Conservation (phyloP, 495 filamentous ascomycete genomes). For the Daldinia grandis region DNA sequence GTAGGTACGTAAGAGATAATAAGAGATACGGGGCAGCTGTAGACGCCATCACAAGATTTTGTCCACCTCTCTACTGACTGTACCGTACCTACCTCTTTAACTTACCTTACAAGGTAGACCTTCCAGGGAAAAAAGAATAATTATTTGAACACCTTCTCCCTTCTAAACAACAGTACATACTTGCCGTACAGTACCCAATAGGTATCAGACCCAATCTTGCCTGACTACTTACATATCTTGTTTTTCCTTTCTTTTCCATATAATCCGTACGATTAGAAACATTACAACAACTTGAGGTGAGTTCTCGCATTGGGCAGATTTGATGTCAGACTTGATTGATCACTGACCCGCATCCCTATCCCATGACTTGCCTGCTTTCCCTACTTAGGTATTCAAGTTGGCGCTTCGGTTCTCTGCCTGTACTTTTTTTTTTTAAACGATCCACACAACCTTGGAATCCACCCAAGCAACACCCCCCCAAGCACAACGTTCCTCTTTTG, state of each 20-base stretch:
- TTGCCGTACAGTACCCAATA: not conserved
- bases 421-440: slow-evolving; percentile 18
- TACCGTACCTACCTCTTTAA: not conserved
- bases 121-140: slow-evolving; percentile 1
- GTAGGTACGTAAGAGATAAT: not conserved
- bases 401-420: not conserved
- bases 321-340: slow-evolving; percentile 12
- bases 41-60: not conserved
- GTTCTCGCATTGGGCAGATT: slow-evolving; percentile 3
- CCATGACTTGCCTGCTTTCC: slow-evolving; percentile 14
- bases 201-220: not conserved
- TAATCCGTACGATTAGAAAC: not conserved
- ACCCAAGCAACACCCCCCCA: not conserved
- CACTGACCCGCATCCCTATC: slow-evolving; percentile 26
- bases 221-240: not conserved
- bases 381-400: slow-evolving; percentile 10
- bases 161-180: not conserved
- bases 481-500: slow-evolving; percentile 33
- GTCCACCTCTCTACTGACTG: not conserved
- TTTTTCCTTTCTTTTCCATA: not conserved
- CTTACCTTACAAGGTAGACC: not conserved
- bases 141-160: slow-evolving; percentile 1
- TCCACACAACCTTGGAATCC: slow-evolving; percentile 26
- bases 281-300: not conserved
- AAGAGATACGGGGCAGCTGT: not conserved